phyloP scores from a whole-genome alignment of 2,329 filamentous ascomycete genomes.

The Lachnellula hyalina region DNA sequence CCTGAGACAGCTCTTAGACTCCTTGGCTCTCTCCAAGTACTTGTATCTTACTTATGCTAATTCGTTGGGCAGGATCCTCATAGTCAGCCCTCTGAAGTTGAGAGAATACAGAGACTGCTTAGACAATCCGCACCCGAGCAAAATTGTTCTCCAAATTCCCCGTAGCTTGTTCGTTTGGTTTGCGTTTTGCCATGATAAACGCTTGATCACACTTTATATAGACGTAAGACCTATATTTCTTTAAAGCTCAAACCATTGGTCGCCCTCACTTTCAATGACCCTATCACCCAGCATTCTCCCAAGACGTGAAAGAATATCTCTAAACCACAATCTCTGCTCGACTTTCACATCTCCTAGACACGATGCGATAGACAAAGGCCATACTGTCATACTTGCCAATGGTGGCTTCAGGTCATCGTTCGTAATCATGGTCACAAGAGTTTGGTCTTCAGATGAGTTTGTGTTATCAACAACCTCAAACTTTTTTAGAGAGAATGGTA shows the following conservation, averaged over 20 bases:
- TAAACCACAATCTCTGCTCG: conserved; percentile 21
- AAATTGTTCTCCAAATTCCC: no score
- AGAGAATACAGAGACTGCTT: no score
- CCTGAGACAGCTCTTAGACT: no score
- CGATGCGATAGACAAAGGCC: conserved; percentile 22
- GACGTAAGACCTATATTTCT: neutral
- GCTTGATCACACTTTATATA: no score
- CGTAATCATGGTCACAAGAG: neutral
- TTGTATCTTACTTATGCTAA: no score
- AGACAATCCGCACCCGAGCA: no score
- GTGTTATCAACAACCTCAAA: neutral
- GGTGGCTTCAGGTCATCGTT: conserved; percentile 17
- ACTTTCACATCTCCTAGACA: conserved; percentile 13
- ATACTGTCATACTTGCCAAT: conserved; percentile 10
- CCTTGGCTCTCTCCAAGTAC: no score
- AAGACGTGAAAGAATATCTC: conserved; percentile 15
- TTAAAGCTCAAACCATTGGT: conserved; percentile 1
- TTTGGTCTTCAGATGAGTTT: neutral
- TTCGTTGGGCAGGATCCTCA: no score
- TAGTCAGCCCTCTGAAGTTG: no score
- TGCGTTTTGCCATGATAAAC: no score
- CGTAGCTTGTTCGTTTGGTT: no score
- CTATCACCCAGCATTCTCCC: conserved; percentile 21
- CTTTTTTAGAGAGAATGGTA: conserved; percentile 7
- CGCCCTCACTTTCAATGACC: conserved; percentile 15